Evolutionary conservation across 305 asterid genomes (phyloP).

Genomic region (Ilex paraguariensis): DNA sequence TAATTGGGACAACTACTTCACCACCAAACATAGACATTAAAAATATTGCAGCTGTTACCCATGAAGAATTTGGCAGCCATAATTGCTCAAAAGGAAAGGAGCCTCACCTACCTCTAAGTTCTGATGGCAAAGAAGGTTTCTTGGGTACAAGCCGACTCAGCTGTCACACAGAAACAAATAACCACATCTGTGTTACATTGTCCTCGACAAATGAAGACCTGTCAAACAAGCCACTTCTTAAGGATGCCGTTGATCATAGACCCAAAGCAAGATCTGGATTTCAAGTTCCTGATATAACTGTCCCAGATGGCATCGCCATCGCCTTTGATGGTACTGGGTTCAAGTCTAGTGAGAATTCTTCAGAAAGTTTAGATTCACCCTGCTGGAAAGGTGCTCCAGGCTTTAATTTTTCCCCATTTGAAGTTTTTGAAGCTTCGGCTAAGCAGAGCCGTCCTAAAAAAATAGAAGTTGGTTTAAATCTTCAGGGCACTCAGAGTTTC

Average conservation of each 20-base stretch:
- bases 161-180: conserved; percentile 30
- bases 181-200: conserved; percentile 13
- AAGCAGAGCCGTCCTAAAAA: conserved; percentile 25
- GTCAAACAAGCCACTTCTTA: conserved; percentile 22
- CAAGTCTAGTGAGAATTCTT: conserved; percentile 34
- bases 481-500: conserved; percentile 25
- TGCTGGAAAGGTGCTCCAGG: conserved; percentile 94
- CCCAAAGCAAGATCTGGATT: conserved; percentile 31
- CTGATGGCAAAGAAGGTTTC: conserved; percentile 29
- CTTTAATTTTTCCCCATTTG: conserved; percentile 42
- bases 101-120: conserved; percentile 20
- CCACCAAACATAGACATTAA: conserved; percentile 17
- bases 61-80: conserved; percentile 24
- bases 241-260: conserved; percentile 10
- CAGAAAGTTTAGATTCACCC: conserved; percentile 78
- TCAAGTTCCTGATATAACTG: conserved; percentile 28
- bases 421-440: conserved; percentile 35
- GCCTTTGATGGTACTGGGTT: conserved; percentile 24
- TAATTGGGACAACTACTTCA: conserved; percentile 23
- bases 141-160: conserved; percentile 25
- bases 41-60: conserved; percentile 24
- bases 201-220: conserved; percentile 29
- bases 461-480: conserved; percentile 35
- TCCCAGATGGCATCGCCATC: conserved; percentile 21
- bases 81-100: conserved; percentile 33